A percentile compares a stretch with the other conserved stretches of the same genome.
Conservation (phyloP, 257 asterid species). For the Petunia secreta region DNA sequence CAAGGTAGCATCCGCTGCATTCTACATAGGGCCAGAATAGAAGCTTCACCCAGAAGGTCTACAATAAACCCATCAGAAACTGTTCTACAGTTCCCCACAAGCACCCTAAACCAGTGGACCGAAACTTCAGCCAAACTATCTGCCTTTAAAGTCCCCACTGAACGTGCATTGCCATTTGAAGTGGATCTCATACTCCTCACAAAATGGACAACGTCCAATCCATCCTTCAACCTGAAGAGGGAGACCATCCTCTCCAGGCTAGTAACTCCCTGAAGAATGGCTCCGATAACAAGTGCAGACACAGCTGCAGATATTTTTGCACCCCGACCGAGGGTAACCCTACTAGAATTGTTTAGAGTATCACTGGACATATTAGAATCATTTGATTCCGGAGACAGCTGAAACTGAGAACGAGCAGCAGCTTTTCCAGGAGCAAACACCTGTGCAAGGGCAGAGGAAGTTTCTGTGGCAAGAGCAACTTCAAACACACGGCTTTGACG, state of each 20-base stretch:
- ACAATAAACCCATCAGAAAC: slow-evolving; percentile 85
- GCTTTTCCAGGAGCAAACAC: slow-evolving; percentile 75
- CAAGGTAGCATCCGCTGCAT: slow-evolving; percentile 80
- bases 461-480: slow-evolving; percentile 94
- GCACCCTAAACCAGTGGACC: slow-evolving; percentile 95
- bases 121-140: slow-evolving; percentile 87
- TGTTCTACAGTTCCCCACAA: slow-evolving; percentile 94
- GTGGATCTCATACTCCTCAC: slow-evolving; percentile 76
- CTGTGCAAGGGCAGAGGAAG: slow-evolving; percentile 78
- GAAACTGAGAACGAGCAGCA: slow-evolving; percentile 74
- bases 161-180: slow-evolving; percentile 81
- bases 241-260: slow-evolving; percentile 92
- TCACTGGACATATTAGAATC: slow-evolving; percentile 66
- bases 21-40: slow-evolving; percentile 76
- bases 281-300: slow-evolving; percentile 83
- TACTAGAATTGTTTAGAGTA: slow-evolving; percentile 48
- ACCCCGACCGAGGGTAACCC: slow-evolving; percentile 57
- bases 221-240: slow-evolving; percentile 86
- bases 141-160: slow-evolving; percentile 61
- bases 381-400: slow-evolving; percentile 69
- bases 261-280: slow-evolving; percentile 89
- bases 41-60: slow-evolving; percentile 90
- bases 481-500: slow-evolving; percentile 98
- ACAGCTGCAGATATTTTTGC: slow-evolving; percentile 72
- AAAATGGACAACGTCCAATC: slow-evolving; percentile 82